A percentile compares a stretch with the other conserved stretches of the same genome.
Evolutionary conservation across 345 rosid species (phyloP).

Genomic region (Lepidium africanum): DNA sequence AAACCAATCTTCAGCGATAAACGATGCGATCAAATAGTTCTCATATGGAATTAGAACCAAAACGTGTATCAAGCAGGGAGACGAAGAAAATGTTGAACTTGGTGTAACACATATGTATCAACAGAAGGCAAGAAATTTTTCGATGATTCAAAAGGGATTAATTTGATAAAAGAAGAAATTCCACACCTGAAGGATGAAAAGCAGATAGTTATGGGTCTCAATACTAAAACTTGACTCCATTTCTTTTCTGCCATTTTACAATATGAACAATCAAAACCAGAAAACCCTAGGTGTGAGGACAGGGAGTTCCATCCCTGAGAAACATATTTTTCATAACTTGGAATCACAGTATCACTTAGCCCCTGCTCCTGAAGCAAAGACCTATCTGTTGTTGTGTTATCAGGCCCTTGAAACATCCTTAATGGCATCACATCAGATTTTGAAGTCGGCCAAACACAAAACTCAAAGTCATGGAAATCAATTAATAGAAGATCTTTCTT

Average conservation of each 20-base stretch:
- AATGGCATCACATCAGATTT: conserved; percentile 33
- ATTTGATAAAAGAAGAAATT: conserved; percentile 14
- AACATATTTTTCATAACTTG: conserved; percentile 47
- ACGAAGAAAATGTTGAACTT: conserved; percentile 1
- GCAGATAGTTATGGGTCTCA: conserved; percentile 57
- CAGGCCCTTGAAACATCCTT: conserved; percentile 26
- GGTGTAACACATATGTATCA: background rate
- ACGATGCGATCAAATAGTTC: background rate
- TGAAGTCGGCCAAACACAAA: conserved; percentile 53
- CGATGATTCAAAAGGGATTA: background rate
- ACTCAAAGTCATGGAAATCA: conserved; percentile 61
- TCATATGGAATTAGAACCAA: conserved; percentile 5
- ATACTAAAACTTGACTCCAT: conserved; percentile 36
- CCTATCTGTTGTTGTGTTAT: conserved; percentile 41
- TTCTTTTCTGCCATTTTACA: conserved; percentile 39
- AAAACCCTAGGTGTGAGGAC: conserved; percentile 40
- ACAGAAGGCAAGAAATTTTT: background rate
- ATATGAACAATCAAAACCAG: conserved; percentile 58
- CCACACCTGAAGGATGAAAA: conserved; percentile 59
- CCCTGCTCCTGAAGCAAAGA: conserved; percentile 39
- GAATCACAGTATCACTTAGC: conserved; percentile 37
- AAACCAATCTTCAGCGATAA: conserved; percentile 2
- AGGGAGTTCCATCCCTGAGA: conserved; percentile 47
- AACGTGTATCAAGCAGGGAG: conserved; percentile 10
- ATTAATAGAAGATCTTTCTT: conserved; percentile 45